Percentiles rank a stretch among this genome's conserved stretches.
Evolutionary conservation across 805 yeast genomes (phyloP).

Genomic region (Schwanniomyces pseudopolymorphus): DNA sequence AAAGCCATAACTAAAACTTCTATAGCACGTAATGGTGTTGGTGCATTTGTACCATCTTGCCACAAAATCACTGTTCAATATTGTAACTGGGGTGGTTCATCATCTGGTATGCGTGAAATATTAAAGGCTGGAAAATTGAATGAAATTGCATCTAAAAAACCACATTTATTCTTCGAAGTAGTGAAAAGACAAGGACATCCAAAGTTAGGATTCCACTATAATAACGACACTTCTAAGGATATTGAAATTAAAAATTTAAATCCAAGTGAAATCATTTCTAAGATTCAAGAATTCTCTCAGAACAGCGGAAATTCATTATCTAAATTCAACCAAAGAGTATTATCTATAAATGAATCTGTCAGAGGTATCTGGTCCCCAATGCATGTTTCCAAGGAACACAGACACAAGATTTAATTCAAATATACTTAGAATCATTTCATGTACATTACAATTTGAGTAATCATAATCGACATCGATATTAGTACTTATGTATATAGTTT

Average conservation of each 20-base stretch:
- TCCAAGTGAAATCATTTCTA: constrained; percentile 58
- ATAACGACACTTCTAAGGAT: constrained; percentile 42
- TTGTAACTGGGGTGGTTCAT: constrained; percentile 96
- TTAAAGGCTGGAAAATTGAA: constrained; percentile 52
- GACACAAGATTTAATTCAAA: constrained; percentile 33
- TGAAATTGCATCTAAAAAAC: constrained; percentile 57
- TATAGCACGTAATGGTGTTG: constrained; percentile 71
- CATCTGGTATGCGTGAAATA: constrained; percentile 77
- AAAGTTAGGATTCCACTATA: constrained; percentile 42
- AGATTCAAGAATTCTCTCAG: constrained; percentile 62
- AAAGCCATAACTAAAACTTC: constrained; percentile 61
- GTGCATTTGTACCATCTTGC: constrained; percentile 75
- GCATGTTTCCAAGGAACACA: constrained; percentile 55
- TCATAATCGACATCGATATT: background rate
- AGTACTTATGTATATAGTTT: background rate
- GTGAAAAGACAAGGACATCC: constrained; percentile 83
- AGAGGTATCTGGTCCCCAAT: constrained; percentile 99
- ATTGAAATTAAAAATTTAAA: constrained; percentile 78
- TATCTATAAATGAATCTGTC: constrained; percentile 75
- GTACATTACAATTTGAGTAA: background rate
- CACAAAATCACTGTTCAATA: constrained; percentile 71
- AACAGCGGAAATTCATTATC: constrained; percentile 66
- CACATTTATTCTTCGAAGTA: constrained; percentile 71
- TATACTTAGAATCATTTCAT: background rate
- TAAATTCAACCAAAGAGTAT: constrained; percentile 71